Conservation (phyloP, 306 rosid species). For the Gastrolobium bilobum region DNA sequence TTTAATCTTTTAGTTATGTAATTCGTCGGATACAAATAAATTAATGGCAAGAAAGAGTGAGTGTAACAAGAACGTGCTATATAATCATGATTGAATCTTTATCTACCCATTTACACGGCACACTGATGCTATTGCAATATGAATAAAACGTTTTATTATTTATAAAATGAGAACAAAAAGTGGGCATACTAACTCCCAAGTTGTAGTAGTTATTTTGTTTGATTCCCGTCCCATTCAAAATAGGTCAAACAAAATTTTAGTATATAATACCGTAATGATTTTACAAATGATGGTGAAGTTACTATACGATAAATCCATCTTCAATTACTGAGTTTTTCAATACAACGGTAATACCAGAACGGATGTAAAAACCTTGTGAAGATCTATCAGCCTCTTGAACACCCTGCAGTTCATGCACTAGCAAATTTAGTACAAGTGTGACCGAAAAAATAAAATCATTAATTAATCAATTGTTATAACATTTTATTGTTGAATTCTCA, state of each 20-base stretch:
- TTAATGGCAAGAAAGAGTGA: too few relatives aligned
- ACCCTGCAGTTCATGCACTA: conserved; percentile 56
- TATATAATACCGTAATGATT: too few relatives aligned
- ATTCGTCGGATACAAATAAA: too few relatives aligned
- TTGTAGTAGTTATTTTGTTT: conserved; percentile 36
- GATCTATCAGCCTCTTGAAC: conserved; percentile 84
- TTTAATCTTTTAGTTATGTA: too few relatives aligned
- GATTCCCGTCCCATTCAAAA: conserved; percentile 38
- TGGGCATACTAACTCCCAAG: background rate
- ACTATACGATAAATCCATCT: conserved; percentile 67
- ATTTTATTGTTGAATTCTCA: background rate
- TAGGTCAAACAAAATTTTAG: background rate
- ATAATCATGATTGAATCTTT: background rate
- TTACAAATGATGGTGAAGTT: background rate
- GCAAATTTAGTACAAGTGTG: background rate
- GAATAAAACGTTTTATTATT: background rate
- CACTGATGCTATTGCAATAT: background rate
- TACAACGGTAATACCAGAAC: conserved; percentile 69
- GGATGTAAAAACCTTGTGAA: conserved; percentile 76
- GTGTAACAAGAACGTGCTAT: background rate
- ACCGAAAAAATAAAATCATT: background rate
- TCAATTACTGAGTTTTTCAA: conserved; percentile 65
- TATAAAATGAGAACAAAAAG: background rate
- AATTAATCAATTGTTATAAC: background rate
- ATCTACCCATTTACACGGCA: background rate